phyloP scores from a whole-genome alignment of 768 basidiomycete species.

The Rubroboletus satanas region DNA sequence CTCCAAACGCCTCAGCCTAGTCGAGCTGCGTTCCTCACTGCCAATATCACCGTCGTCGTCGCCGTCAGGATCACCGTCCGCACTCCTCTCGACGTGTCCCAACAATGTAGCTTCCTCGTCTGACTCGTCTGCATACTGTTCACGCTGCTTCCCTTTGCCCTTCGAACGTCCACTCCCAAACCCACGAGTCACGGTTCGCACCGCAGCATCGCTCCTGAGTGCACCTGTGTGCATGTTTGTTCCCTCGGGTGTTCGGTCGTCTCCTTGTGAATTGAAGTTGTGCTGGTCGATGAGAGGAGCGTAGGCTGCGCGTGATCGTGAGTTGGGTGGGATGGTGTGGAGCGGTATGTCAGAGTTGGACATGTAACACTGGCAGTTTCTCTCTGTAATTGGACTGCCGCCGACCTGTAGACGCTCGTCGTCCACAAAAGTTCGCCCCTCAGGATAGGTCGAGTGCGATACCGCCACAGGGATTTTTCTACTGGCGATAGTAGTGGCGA shows the following conservation, averaged over 20 bases:
- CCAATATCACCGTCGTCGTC: slow-evolving; percentile 39
- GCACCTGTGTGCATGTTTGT: slow-evolving; percentile 31
- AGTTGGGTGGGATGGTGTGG: slow-evolving; percentile 48
- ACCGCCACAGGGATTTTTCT: not conserved
- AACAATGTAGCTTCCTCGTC: slow-evolving; percentile 57
- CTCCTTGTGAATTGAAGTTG: slow-evolving; percentile 20
- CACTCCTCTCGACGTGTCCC: slow-evolving; percentile 33
- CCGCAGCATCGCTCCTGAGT: slow-evolving; percentile 34
- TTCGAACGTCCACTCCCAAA: slow-evolving; percentile 16
- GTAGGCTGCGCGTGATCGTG: slow-evolving; percentile 46
- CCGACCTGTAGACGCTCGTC: not conserved
- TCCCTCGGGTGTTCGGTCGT: slow-evolving; percentile 12
- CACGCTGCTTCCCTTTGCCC: slow-evolving; percentile 45
- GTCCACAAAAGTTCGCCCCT: not conserved
- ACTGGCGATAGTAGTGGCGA: not conserved
- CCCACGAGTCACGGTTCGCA: slow-evolving; percentile 16
- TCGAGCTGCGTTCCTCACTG: slow-evolving; percentile 27
- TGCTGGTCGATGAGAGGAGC: slow-evolving; percentile 36
- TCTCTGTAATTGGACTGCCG: not conserved
- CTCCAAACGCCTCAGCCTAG: slow-evolving; percentile 25
- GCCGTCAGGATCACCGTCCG: slow-evolving; percentile 34
- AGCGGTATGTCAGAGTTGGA: slow-evolving; percentile 65
- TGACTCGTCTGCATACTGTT: slow-evolving; percentile 57
- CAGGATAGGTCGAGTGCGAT: not conserved
- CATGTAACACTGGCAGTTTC: slow-evolving; percentile 12